Conservation (phyloP, 139 green algal genomes). For the Chlorella vulgaris region DNA sequence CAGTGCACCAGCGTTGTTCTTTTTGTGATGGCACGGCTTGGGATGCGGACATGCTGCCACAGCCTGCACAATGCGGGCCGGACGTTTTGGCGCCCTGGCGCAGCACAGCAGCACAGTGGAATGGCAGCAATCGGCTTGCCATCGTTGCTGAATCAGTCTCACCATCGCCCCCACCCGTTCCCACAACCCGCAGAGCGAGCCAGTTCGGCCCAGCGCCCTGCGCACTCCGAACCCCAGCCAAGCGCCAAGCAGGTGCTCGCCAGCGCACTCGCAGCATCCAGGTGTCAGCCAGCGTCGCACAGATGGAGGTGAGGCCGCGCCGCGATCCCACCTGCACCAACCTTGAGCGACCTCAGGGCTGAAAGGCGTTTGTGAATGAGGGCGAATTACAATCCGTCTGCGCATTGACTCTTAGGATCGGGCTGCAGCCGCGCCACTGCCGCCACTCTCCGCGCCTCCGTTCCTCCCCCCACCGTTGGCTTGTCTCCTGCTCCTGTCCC, state of each 20-base stretch:
- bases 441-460: background rate
- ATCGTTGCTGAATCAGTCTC: background rate
- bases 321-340: no score
- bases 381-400: no score
- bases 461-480: no score
- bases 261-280: background rate
- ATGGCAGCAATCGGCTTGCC: background rate
- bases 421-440: no score
- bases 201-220: constrained; percentile 19
- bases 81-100: background rate
- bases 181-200: background rate
- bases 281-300: constrained; percentile 6
- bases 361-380: no score
- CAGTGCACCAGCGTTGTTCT: no score
- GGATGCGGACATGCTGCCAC: no score
- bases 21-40: no score
- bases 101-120: background rate
- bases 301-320: constrained; percentile 48
- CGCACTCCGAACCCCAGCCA: background rate
- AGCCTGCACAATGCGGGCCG: no score
- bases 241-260: background rate
- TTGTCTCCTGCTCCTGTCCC: background rate
- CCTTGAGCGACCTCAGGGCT: background rate
- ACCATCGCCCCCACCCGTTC: background rate
- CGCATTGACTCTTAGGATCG: no score